These are phyloP conservation scores for Ustilago bromivora DNA, from an alignment of 1,284 basidiomycete genomes.

Conservation along the genomic window DNA sequence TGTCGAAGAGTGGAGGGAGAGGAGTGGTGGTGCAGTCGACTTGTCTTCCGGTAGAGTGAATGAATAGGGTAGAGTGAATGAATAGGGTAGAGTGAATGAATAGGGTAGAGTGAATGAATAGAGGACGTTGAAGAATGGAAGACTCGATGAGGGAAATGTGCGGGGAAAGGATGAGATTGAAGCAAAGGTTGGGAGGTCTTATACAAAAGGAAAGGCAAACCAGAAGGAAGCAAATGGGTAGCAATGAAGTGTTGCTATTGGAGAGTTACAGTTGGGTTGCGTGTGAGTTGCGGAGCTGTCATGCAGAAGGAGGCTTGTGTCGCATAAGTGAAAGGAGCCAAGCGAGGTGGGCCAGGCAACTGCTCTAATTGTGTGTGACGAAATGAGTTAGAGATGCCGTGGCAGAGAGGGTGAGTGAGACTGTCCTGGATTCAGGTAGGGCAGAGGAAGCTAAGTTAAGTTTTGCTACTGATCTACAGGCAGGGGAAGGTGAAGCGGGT, in stretches of 20 bases:
- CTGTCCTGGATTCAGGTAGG: neutral
- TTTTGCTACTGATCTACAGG: neutral
- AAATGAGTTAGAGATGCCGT: neutral
- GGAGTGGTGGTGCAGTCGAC: neutral
- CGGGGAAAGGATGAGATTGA: neutral
- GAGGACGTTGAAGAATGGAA: neutral
- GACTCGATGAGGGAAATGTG: slow-evolving; percentile 3
- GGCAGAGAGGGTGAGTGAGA: neutral
- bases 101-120: neutral
- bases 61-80: too few relatives aligned
- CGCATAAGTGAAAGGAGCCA: neutral
- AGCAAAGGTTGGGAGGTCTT: neutral
- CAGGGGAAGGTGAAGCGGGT: neutral
- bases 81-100: too few relatives aligned
- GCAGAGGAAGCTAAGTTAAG: neutral
- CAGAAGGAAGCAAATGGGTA: neutral
- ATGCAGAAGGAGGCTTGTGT: neutral
- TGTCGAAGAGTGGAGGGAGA: neutral
- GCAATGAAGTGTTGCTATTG: neutral
- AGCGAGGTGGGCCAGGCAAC: neutral
- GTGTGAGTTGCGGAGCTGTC: slow-evolving; percentile 1
- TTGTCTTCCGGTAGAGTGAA: neutral
- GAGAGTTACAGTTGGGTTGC: neutral
- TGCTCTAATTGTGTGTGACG: neutral
- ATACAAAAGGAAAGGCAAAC: slow-evolving; percentile 6